Base-by-base conservation (phyloP, 257 asterid species). In the Salvia splendens region DNA sequence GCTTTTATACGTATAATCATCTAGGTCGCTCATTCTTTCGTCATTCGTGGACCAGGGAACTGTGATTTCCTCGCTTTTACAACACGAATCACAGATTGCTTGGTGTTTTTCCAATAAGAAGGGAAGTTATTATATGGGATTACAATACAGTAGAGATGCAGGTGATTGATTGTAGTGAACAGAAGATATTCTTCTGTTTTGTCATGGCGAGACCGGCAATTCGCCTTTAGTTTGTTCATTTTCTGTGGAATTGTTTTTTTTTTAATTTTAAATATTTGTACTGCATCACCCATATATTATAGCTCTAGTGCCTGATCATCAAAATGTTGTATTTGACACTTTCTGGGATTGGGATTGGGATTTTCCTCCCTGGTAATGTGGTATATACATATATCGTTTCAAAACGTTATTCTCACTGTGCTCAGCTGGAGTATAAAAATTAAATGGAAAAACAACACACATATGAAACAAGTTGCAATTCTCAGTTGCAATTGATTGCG, bases 21-120 rank as follows among this genome's bases (percentile, higher is more conserved):
- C 60, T 68, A 75, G 79, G 72, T 81, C 71, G 65, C 65, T 70
- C 80, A 73, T 75, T 67, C 66, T 51, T 83, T 84, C 78, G 75
- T 80, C 81, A 74, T 78, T 84, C 80, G 70, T 77, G 81, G 72
- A 79, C 87, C 86, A 61, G 77, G 81, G 63, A 84, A 67, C 85
- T 77, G 92, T 78, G 87, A 73, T 86, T 86, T 89, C 78, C 67
- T 50, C 58, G 52, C 73, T 80, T 73, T 82, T 73, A 61, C 49
- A 16, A 17, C 68, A 40, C 65, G 42, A 75, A 82, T 80, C 88
- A 74, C 78, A 75, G 80, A 55, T 70, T 35, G 49, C 83, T 67
- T 74, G 88, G 88, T 71, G 71, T 74, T 70, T 65, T 72, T 58
- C 76, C 70, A 71, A 78, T 76, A 80, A 78, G 72, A 30, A 54